Percentiles rank a stretch among this genome's conserved stretches.
Conservation (phyloP, 106 monocot genomes). For the Dendrobium nobile region DNA sequence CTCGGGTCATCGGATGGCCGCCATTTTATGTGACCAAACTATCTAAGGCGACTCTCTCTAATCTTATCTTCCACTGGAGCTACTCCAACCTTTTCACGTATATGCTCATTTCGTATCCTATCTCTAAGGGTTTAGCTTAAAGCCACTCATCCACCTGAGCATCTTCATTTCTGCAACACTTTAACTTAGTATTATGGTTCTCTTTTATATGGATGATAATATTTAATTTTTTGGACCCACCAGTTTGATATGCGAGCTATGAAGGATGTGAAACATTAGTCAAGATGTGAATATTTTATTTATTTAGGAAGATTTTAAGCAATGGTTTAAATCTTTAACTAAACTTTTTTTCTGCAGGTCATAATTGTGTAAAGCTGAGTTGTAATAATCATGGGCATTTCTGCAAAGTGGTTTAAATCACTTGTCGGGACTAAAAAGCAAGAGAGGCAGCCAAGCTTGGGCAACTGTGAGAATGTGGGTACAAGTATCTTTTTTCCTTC, state of each 20-base stretch:
- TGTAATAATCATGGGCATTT: constrained; percentile 56
- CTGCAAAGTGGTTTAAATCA: constrained; percentile 72
- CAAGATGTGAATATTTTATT: not conserved
- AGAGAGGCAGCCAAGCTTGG: constrained; percentile 30
- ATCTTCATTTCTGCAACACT: too few relatives aligned
- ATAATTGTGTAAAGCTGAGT: constrained; percentile 12
- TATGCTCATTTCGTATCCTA: too few relatives aligned
- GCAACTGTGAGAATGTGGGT: constrained; percentile 46
- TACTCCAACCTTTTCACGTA: too few relatives aligned
- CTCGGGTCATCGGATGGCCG: too few relatives aligned
- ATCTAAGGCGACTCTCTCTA: too few relatives aligned
- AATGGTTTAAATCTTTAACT: not conserved
- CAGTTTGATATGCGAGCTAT: not conserved
- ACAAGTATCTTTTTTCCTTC: constrained; percentile 2
- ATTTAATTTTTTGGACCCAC: not conserved
- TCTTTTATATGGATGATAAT: not conserved
- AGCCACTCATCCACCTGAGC: too few relatives aligned
- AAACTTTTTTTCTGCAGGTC: constrained; percentile 4
- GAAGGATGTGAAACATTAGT: not conserved
- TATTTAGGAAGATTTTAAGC: not conserved
- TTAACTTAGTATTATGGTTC: too few relatives aligned
- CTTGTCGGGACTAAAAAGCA: constrained; percentile 59
- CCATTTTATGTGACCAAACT: too few relatives aligned
- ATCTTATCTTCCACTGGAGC: too few relatives aligned
- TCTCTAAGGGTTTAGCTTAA: too few relatives aligned